phyloP scores from a whole-genome alignment of 1,284 basidiomycete species.

The Ceratobasidium sp. region DNA sequence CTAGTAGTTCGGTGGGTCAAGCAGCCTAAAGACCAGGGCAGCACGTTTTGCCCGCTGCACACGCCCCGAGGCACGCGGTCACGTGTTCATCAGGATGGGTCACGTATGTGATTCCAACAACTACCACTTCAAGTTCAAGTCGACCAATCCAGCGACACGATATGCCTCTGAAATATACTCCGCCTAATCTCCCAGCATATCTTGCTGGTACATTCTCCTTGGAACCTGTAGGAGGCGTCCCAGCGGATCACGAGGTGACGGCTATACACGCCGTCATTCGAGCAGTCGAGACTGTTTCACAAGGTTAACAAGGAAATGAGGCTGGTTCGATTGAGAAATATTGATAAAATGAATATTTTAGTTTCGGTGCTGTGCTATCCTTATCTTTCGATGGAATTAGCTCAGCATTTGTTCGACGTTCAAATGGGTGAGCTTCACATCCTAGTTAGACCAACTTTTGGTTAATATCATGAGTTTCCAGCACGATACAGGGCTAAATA shows the following conservation, averaged over 20 bases:
- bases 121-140: too few species aligned
- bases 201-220: not conserved
- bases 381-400: not conserved
- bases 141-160: too few species aligned
- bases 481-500: not conserved
- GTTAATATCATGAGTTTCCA: not conserved
- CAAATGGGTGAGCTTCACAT: slow-evolving; percentile 31
- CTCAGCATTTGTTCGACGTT: slow-evolving; percentile 28
- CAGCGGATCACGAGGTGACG: slow-evolving; percentile 24
- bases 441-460: not conserved
- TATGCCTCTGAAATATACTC: too few species aligned
- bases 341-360: not conserved
- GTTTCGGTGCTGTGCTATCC: slow-evolving; percentile 18
- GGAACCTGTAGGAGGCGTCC: not conserved
- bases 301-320: slow-evolving; percentile 14
- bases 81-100: too few species aligned
- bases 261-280: slow-evolving; percentile 19
- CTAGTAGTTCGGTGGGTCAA: too few species aligned
- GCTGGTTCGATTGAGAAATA: not conserved
- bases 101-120: too few species aligned
- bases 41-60: too few species aligned
- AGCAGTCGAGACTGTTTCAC: not conserved
- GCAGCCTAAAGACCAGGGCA: too few species aligned
- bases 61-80: too few species aligned
- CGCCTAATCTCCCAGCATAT: slow-evolving; percentile 18